phyloP scores from a whole-genome alignment of 352 stramenopile genomes.

The Ochromonadaceae sp. region DNA sequence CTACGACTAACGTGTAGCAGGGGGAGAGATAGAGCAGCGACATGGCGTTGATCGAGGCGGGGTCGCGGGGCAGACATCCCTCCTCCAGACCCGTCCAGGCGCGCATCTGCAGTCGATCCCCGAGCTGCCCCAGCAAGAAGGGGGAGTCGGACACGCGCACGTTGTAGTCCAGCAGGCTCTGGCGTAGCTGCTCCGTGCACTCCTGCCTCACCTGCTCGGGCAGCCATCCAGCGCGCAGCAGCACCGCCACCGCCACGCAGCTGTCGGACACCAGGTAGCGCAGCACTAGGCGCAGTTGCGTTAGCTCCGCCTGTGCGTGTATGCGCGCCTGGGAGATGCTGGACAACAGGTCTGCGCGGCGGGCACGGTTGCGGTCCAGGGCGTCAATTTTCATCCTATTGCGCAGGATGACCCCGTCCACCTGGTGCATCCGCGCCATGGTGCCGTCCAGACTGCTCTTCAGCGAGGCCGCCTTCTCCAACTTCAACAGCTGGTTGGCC shows the following conservation, averaged over 20 bases:
- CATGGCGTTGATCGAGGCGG: slow-evolving; percentile 6
- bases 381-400: not conserved
- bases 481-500: not conserved
- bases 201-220: not conserved
- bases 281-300: not conserved
- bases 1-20: not conserved
- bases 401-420: not conserved
- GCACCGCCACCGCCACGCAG: not conserved
- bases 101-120: slow-evolving; percentile 8
- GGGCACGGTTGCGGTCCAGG: not conserved
- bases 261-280: not conserved
- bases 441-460: not conserved
- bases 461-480: not conserved
- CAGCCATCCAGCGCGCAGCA: not conserved
- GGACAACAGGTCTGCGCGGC: not conserved
- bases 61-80: not conserved
- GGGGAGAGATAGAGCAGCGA: not conserved
- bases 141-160: not conserved
- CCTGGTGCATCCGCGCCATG: not conserved
- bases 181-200: not conserved
- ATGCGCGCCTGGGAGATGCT: not conserved
- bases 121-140: not conserved
- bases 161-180: not conserved
- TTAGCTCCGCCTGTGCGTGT: not conserved
- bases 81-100: not conserved